Percentiles rank a stretch among this genome's conserved stretches.
phyloP scores from a whole-genome alignment of 2,329 filamentous ascomycete species.

The Lanzia echinophila region DNA sequence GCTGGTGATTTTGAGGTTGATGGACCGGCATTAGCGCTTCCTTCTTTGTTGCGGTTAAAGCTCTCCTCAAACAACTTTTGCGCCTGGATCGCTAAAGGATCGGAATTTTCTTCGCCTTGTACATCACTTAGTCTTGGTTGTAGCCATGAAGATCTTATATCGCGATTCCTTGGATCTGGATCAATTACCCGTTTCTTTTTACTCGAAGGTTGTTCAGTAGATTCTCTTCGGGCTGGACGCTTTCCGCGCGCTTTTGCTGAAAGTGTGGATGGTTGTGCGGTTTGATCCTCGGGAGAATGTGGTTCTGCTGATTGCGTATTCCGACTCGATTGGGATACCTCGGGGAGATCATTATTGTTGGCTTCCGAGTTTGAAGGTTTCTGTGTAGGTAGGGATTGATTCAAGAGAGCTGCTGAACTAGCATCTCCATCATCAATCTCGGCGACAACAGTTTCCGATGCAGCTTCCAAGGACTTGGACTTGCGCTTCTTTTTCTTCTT shows the following conservation, averaged over 20 bases:
- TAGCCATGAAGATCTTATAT: constrained; percentile 1
- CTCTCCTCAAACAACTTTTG: no score
- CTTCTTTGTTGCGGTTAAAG: not conserved
- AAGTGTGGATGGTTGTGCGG: not conserved
- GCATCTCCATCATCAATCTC: not conserved
- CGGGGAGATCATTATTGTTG: not conserved
- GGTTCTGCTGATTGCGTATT: not conserved
- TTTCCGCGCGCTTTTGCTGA: constrained; percentile 23
- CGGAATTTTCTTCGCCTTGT: no score
- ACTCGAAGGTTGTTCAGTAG: constrained; percentile 4
- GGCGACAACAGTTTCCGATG: not conserved
- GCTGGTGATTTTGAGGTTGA: not conserved
- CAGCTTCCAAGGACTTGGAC: not conserved
- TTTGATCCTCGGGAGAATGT: no score
- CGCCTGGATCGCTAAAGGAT: no score
- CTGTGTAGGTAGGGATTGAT: not conserved
- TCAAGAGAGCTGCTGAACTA: constrained; percentile 2
- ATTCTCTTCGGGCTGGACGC: constrained; percentile 16
- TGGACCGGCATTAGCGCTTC: not conserved
- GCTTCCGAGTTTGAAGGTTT: not conserved
- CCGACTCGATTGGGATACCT: not conserved
- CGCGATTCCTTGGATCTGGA: constrained; percentile 5
- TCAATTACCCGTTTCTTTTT: constrained; percentile 14
- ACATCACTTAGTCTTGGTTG: not conserved
- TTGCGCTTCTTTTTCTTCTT: not conserved